phyloP scores from a whole-genome alignment of 495 filamentous ascomycete genomes.

The Aspergillus sclerotioniger region DNA sequence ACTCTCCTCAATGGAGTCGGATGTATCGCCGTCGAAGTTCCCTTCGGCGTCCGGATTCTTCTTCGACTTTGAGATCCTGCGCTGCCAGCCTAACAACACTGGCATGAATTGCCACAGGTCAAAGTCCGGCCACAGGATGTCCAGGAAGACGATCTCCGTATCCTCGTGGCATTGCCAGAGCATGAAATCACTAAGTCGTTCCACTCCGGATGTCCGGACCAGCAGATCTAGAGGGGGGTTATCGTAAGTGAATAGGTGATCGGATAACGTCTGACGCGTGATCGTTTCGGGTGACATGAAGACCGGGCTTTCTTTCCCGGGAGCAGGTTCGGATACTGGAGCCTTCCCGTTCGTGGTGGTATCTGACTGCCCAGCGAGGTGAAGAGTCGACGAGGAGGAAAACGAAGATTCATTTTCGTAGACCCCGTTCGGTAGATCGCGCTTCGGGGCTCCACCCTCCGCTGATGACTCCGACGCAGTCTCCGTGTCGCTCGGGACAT shows the following conservation, averaged over 20 bases:
- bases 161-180: constrained; percentile 95
- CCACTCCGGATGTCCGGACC: constrained; percentile 86
- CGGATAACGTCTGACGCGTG: constrained; percentile 70
- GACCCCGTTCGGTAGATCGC: constrained; percentile 28
- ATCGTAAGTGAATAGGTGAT: constrained; percentile 79
- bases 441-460: constrained; percentile 30
- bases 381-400: constrained; percentile 54
- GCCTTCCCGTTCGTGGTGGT: constrained; percentile 27
- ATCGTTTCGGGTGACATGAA: constrained; percentile 78
- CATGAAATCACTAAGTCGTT: constrained; percentile 94
- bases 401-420: constrained; percentile 58
- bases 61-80: constrained; percentile 51
- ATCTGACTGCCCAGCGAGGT: constrained; percentile 36
- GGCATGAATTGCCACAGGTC: constrained; percentile 93
- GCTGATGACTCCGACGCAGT: constrained; percentile 38
- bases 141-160: constrained; percentile 86
- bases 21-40: constrained; percentile 39
- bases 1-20: constrained; percentile 27
- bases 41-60: constrained; percentile 44
- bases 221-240: constrained; percentile 87
- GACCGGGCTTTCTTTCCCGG: constrained; percentile 24
- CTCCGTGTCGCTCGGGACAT: constrained; percentile 39
- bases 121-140: constrained; percentile 95
- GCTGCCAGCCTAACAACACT: constrained; percentile 89
- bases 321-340: constrained; percentile 10